phyloP scores from a whole-genome alignment of 257 asterid genomes.

The Nemophila menziesii region DNA sequence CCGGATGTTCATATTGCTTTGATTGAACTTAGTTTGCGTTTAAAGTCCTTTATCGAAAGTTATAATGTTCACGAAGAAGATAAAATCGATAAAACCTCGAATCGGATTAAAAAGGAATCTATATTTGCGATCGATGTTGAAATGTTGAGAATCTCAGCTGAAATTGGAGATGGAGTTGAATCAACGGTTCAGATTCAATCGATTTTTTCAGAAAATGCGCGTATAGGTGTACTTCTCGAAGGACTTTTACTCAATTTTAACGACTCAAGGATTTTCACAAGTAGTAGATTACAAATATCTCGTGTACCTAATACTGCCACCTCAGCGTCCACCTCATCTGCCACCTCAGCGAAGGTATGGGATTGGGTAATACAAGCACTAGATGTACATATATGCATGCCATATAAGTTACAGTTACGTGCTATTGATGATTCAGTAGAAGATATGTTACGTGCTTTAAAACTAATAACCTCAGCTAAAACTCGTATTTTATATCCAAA shows the following conservation, averaged over 20 bases:
- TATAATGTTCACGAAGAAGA: slow-evolving; percentile 50
- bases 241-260: slow-evolving; percentile 66
- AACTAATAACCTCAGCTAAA: slow-evolving; percentile 81
- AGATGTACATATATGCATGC: slow-evolving; percentile 90
- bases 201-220: slow-evolving; percentile 96
- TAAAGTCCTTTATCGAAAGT: slow-evolving; percentile 50
- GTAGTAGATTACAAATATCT: slow-evolving; percentile 99
- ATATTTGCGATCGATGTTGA: slow-evolving; percentile 92
- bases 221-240: slow-evolving; percentile 94
- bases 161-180: slow-evolving; percentile 98
- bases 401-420: slow-evolving; percentile 84
- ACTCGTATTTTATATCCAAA: slow-evolving; percentile 45
- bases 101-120: slow-evolving; percentile 62
- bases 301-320: slow-evolving; percentile 72
- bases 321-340: slow-evolving; percentile 38
- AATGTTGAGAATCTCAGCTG: slow-evolving; percentile 80
- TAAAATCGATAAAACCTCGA: slow-evolving; percentile 29
- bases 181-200: slow-evolving; percentile 81
- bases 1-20: slow-evolving; percentile 87
- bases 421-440: slow-evolving; percentile 96
- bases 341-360: slow-evolving; percentile 54
- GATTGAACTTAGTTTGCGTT: slow-evolving; percentile 67
- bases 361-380: slow-evolving; percentile 99
- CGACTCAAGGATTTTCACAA: slow-evolving; percentile 62
- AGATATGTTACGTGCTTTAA: slow-evolving; percentile 90